These are phyloP conservation scores for Acanthamoeba triangularis DNA, from an alignment of 208 protist genomes.

Conservation along the genomic window DNA sequence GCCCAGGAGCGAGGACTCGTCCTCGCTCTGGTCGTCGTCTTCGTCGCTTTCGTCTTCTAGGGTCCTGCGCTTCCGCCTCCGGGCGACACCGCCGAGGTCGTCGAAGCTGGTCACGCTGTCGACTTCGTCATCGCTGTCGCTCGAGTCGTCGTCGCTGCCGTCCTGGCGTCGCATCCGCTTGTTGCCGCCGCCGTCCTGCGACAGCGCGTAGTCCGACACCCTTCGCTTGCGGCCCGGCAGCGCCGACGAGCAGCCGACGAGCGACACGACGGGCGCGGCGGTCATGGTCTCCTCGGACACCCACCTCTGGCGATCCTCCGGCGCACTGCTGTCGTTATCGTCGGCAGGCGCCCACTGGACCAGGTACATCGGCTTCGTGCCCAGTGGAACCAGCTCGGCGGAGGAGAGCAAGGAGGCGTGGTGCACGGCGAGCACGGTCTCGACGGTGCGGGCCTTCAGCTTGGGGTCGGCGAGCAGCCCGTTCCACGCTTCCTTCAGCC, in stretches of 20 bases:
- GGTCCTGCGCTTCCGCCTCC: background rate
- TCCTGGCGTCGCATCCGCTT: background rate
- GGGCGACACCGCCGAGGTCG: background rate
- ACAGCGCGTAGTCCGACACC: background rate
- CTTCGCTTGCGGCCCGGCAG: background rate
- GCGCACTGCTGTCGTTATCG: background rate
- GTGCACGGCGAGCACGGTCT: background rate
- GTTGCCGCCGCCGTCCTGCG: background rate
- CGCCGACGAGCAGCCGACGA: background rate
- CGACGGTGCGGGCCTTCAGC: background rate
- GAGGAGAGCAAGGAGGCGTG: background rate
- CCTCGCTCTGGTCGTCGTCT: background rate
- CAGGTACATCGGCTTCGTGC: background rate
- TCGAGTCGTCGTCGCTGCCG: conserved; percentile 15
- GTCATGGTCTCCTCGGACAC: conserved; percentile 16
- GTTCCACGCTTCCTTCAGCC: conserved; percentile 17
- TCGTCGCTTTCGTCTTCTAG: conserved; percentile 8
- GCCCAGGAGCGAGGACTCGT: background rate
- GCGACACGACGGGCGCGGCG: background rate
- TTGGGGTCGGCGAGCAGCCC: background rate
- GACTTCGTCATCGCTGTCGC: conserved; percentile 1
- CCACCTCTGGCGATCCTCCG: conserved; percentile 24
- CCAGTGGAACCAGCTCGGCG: background rate
- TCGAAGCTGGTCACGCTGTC: background rate
- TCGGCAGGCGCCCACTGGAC: conserved; percentile 9